Base-by-base conservation (phyloP, 805 yeast species). In the Ogataea saltuana region DNA sequence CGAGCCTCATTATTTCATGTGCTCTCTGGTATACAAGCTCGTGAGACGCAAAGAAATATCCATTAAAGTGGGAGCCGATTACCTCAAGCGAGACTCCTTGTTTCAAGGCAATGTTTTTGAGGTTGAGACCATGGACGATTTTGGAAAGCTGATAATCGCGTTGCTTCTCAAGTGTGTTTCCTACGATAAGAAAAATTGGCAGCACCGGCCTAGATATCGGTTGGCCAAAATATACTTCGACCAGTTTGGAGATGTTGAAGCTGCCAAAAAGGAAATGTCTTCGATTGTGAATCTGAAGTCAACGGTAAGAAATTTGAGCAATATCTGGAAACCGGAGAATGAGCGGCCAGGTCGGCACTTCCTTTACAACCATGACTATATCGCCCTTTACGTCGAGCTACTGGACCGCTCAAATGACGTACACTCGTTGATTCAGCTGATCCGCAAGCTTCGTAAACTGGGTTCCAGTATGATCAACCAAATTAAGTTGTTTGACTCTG, bases 271-370 rank as follows among this genome's bases (percentile, higher is more conserved):
- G 10, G 88, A 85, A 50, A 78, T 91, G 76, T 68, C 76, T 1
- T 58, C 70, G 0, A 67, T 88, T 13, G 76, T 90, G 40, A 73
- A 85, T 6, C 61, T 88, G 37, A 86, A 81, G 51, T 71, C 88
- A 1, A 73, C 78, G 2, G 78, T 80, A 32, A 85, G 88, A 56
- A 79, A 83, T 9, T 72, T 93, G 28, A 79, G 90, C 1, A 84
- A 80, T 51, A 86, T 93, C 44, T 93, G 99, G 98, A 88, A 88
- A 54, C 95, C 97, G 0, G 96, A 89, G 36, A 63, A 72, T 54
- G 99, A 95, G 61, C 67, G 95, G 16, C 93, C 97, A 0, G 99
- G 99, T 0, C 88, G 86, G 53, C 97, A 91, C 63, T 91, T 89
- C 60, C 80, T 79, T 9, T 88, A 85, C 63, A 83, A 84, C 23